Evolutionary conservation across 73 alveolate species (phyloP), one percentile per base, ranked within the genome.

Genomic region (Stentor coeruleus): DNA sequence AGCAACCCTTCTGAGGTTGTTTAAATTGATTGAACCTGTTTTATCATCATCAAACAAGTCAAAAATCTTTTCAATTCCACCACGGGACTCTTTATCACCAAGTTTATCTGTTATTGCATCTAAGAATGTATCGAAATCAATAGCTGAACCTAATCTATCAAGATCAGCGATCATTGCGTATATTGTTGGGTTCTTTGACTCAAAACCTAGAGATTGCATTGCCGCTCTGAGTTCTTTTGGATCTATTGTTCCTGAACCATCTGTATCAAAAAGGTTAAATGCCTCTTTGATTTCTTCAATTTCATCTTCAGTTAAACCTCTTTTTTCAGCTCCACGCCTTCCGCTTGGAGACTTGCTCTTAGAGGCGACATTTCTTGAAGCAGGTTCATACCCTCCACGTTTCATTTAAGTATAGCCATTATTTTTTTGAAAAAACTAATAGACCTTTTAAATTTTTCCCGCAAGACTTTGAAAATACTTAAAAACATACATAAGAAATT

Each of bases 211-310:
- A 75, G 90, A 81, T 77, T 92, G 87, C 98, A 95, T 95, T 81
- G 99, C 97, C 59, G 97, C 98, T 86, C 91, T 95, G 59, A 95
- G 90, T 90, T 95, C 99, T 76, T 91, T 89, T 36, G 99, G 99
- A 77, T 95, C 98, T 42, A 95, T 92, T 84, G 90, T 90, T 0
- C 99, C 99, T 59, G 96, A 85, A 36, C 98, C 99, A 39, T 91
- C 97, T 3, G 93, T 81, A 77, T 90, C 96, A 82, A 90, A 90
- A 76, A 95, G 89, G 87, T 95, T 95, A 95, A 95, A 95, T 33
- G 99, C 99, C 81, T 95, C 98, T 59, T 96, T 88, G 77, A 95
- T 93, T 75, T 95, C 98, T 38, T 88, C 94, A 49, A 79, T 90
- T 84, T 90, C 94, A 73, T 90, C 94, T 36, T 88, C 91, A 6